Evolutionary conservation across 345 rosid genomes (phyloP), one percentile per base, ranked within the genome.

Genomic region (Sisymbrium irio): DNA sequence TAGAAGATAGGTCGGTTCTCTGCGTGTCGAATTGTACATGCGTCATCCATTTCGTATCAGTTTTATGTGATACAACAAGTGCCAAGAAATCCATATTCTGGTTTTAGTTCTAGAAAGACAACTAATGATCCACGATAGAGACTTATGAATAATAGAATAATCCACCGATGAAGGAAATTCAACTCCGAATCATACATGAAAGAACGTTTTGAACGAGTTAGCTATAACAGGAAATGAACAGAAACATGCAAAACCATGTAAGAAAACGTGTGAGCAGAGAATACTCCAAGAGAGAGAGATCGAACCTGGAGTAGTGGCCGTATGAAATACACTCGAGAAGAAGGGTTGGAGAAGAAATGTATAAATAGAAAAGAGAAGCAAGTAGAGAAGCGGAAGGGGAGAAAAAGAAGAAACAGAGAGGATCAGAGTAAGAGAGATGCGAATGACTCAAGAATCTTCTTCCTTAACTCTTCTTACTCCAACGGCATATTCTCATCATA

Each of bases 381-480:
- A 22, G 57, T 9, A 12, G 68, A 22, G 3, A 67, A 54, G 55
- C 22, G n/a, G 55, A 50, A 50, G 55, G 8, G 28, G 9, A 33
- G 36, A 5, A 35, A 35, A 7, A 7, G 8, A 35, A 7, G 10
- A 8, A 41, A 28, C 17, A 39, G 61, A 75, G 69, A 35, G 79
- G 54, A 76, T 68, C 59, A 76, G 69, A 69, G 71, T 20, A 0
- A 69, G 62, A 70, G 69, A 75, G 80, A 77, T 77, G 79, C 79
- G 75, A 76, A 76, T 70, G 79, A 76, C 20, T 14, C 28, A 37
- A 5, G 80, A 77, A 77, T 77, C 76, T 77, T 77, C 65, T 62
- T 36, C 75, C 69, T 76, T 25, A 22, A 75, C 36, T 66, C 63
- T 6, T 72, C 55, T 35, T 39, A 33, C 57, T 69, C 69, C 50